Percentiles rank a stretch among this genome's conserved stretches.
Conservation (phyloP, 306 rosid genomes). For the Luffa acutangula region DNA sequence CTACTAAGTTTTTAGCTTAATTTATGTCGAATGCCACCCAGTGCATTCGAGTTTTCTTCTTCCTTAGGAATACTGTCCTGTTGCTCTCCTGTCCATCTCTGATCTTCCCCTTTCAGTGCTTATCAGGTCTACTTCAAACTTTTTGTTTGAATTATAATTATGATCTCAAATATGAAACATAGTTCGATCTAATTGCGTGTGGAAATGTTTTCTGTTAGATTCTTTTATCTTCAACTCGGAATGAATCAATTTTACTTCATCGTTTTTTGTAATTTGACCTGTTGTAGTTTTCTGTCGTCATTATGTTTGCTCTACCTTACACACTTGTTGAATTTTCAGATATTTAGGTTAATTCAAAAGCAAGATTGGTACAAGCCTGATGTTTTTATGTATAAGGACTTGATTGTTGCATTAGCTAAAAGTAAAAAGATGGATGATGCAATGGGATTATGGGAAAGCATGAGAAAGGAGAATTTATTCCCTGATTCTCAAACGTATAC, state of each 20-base stretch:
- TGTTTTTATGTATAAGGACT: conserved; percentile 61
- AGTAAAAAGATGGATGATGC: conserved; percentile 67
- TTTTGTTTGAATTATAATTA: not conserved
- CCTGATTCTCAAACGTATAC: conserved; percentile 83
- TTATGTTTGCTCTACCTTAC: conserved; percentile 14
- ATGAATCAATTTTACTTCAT: not conserved
- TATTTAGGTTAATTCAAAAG: conserved; percentile 59
- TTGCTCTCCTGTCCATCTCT: not conserved
- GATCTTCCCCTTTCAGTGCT: not conserved
- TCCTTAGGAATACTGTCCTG: not conserved
- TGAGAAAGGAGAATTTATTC: conserved; percentile 56
- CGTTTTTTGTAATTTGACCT: not conserved
- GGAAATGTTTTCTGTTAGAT: not conserved
- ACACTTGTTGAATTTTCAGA: conserved; percentile 31
- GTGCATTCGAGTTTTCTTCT: not conserved
- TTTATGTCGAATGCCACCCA: not conserved
- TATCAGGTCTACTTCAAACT: not conserved
- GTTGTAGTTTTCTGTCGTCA: not conserved
- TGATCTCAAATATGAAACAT: not conserved
- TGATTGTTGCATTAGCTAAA: conserved; percentile 65
- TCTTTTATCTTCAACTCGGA: not conserved
- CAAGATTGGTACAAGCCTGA: conserved; percentile 90
- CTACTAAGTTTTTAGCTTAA: not conserved
- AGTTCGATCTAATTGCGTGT: not conserved
- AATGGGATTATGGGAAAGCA: conserved; percentile 66